Evolutionary conservation across 176 grass and related monocot genomes (phyloP).

Genomic region (Paspalum notatum): DNA sequence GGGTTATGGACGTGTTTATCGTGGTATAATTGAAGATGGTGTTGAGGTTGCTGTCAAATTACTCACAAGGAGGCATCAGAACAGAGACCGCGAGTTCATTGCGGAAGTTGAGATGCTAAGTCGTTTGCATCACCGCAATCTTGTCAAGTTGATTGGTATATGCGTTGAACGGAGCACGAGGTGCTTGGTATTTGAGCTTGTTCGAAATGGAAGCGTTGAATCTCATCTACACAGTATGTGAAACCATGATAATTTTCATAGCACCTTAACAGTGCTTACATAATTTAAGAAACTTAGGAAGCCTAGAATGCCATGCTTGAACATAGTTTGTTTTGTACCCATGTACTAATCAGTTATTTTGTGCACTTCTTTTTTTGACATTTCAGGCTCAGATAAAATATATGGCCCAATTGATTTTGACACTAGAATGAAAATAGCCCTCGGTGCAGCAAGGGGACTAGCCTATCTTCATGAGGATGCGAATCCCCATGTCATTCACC

Average conservation of each 20-base stretch:
- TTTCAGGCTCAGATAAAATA: constrained; percentile 73
- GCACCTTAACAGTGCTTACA: neutral
- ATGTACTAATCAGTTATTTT: neutral
- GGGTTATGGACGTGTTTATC: constrained; percentile 90
- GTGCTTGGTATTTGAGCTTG: constrained; percentile 90
- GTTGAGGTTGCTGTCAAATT: constrained; percentile 91
- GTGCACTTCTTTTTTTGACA: constrained; percentile 8
- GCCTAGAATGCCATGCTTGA: neutral
- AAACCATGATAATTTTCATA: constrained; percentile 20
- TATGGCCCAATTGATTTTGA: constrained; percentile 74
- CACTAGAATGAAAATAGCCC: constrained; percentile 82
- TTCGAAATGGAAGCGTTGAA: constrained; percentile 91
- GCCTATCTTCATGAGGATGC: constrained; percentile 95
- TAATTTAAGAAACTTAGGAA: neutral
- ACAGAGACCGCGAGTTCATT: constrained; percentile 82
- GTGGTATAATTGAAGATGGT: constrained; percentile 59
- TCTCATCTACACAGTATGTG: constrained; percentile 91
- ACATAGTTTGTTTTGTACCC: neutral
- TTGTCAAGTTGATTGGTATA: constrained; percentile 93
- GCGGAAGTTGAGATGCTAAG: constrained; percentile 97
- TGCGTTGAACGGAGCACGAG: constrained; percentile 77
- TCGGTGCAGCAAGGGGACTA: constrained; percentile 86
- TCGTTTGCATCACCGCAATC: constrained; percentile 94
- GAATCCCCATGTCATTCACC: constrained; percentile 90
- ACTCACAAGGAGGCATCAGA: constrained; percentile 83